These are phyloP conservation scores for Epichloe gansuensis DNA, from an alignment of 2,329 filamentous ascomycete genomes.

Conservation along the genomic window DNA sequence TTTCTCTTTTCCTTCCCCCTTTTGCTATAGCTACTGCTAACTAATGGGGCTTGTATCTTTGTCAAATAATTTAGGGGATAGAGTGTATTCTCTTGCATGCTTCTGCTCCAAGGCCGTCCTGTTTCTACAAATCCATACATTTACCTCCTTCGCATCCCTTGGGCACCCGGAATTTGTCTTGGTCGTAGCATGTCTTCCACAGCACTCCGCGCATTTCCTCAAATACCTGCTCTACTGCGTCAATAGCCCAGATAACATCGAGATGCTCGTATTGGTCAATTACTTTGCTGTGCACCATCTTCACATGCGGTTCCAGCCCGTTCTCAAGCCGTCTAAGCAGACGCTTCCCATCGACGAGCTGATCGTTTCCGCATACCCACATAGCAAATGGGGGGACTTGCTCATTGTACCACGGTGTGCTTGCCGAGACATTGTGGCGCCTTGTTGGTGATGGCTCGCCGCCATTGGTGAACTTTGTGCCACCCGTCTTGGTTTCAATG, in stretches of 20 bases:
- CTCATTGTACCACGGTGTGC: slow-evolving; percentile 69
- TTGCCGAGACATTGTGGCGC: slow-evolving; percentile 18
- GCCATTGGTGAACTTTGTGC: background rate
- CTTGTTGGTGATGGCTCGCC: slow-evolving; percentile 12
- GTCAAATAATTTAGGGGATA: no score
- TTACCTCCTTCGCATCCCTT: slow-evolving; percentile 40
- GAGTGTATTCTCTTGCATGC: no score
- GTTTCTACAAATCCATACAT: background rate
- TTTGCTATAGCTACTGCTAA: no score
- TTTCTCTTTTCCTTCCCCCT: no score
- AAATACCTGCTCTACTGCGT: slow-evolving; percentile 71
- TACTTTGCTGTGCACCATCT: slow-evolving; percentile 67
- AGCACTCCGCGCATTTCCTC: slow-evolving; percentile 67
- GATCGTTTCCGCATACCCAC: slow-evolving; percentile 75
- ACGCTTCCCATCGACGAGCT: slow-evolving; percentile 68
- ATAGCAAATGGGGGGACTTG: slow-evolving; percentile 69
- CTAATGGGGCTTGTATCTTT: no score
- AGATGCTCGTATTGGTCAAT: slow-evolving; percentile 86
- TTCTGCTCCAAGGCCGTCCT: no score
- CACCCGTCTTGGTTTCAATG: background rate
- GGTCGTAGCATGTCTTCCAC: slow-evolving; percentile 58
- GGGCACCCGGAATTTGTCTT: slow-evolving; percentile 49
- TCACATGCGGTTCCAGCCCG: slow-evolving; percentile 68
- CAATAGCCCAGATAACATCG: slow-evolving; percentile 91
- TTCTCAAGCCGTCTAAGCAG: slow-evolving; percentile 62